Evolutionary conservation across 805 yeast genomes (phyloP).

Genomic region (Hanseniaspora lachancei): DNA sequence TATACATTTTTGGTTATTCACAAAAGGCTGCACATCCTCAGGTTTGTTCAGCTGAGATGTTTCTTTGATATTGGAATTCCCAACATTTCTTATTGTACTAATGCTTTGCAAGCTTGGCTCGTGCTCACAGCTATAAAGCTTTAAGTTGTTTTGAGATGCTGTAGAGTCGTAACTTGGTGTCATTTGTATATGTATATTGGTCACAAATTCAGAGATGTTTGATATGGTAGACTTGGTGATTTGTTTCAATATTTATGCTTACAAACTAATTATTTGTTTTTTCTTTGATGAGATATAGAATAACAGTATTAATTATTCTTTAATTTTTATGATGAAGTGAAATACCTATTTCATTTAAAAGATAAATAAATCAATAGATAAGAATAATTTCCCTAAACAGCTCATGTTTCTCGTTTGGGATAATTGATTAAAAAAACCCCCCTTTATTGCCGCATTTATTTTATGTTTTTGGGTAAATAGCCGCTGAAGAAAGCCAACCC

Average conservation of each 20-base stretch:
- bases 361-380: not conserved
- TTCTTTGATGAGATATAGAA: no score
- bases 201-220: no score
- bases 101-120: not conserved
- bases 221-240: no score
- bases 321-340: no score
- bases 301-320: no score
- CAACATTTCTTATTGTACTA: constrained; percentile 2
- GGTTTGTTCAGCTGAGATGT: not conserved
- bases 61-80: not conserved
- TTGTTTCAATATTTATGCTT: no score
- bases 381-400: not conserved
- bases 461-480: not conserved
- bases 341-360: not conserved
- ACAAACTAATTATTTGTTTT: no score
- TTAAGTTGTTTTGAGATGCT: not conserved
- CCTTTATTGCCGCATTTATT: not conserved
- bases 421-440: not conserved
- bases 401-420: not conserved
- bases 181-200: not conserved
- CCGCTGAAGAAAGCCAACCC: not conserved
- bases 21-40: not conserved
- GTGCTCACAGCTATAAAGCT: not conserved
- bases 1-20: not conserved
- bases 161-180: not conserved